Evolutionary conservation across 331 rosid genomes (phyloP), one percentile per base, ranked within the genome.

Genomic region (Pyrus hybrid): DNA sequence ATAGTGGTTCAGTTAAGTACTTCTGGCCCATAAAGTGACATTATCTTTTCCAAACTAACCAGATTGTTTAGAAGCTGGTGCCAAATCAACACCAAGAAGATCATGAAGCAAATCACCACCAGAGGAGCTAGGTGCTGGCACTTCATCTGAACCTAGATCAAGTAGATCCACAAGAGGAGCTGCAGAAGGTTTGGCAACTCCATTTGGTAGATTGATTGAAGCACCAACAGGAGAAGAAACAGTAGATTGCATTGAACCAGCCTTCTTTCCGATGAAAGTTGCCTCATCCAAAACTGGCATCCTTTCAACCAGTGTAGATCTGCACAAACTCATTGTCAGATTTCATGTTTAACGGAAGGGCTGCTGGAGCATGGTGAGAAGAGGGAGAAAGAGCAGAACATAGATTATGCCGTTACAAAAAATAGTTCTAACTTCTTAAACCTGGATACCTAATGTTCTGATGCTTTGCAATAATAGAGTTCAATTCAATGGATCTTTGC

Each of bases 261-360:
- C 86, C 86, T 83, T 91, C 84, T 91, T 86, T 67, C 93, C 96
- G 61, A 87, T 78, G 83, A 86, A 94, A 65, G 92, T 79, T 78
- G 95, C 97, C 84, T 92, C 97, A 75, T 95, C 93, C 78, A 95
- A 84, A 81, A 93, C 93, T 45, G 98, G 99, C 99, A 95, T 95
- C 86, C 99, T 87, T 86, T 92, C 98, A 70, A 92, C 96, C 57
- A 95, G 88, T 5, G 83, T 67, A 72, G 97, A 89, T 84, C 98
- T 95, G 86, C 82, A 88, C 61, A 71, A 69, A 53, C 30, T 76
- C 47, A 68, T 61, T 74, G 77, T 80, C 71, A 81, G 79, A 77
- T 75, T 78, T 66, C 73, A 45, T 60, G 17, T 7, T 28, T 41
- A 41, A 21, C 7, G 43, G n/a, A 62, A 45, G 14, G 20, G 37